Conservation (phyloP, 2,329 filamentous ascomycete genomes). For the Gyromitra esculenta region DNA sequence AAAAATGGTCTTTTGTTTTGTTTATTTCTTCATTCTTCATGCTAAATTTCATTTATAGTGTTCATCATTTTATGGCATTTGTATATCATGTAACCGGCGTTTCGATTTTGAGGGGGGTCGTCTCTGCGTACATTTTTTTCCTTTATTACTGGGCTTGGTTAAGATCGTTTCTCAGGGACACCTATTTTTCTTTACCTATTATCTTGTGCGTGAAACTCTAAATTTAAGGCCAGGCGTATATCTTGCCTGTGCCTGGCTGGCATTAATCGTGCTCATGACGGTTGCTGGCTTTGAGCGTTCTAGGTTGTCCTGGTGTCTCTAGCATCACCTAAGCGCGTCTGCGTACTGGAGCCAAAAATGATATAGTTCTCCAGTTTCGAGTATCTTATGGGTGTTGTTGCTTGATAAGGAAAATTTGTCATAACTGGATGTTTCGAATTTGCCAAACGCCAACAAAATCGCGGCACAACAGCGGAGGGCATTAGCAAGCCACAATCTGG, state of each 20-base stretch:
- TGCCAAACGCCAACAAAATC: conserved; percentile 25
- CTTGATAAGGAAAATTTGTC: neutral
- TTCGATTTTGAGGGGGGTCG: conserved; percentile 26
- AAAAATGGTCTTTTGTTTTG: neutral
- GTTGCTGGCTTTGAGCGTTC: neutral
- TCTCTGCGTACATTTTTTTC: conserved; percentile 10
- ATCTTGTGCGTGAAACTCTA: conserved; percentile 1
- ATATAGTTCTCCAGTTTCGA: neutral
- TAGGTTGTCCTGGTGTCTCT: neutral
- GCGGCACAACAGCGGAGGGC: conserved; percentile 9
- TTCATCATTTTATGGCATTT: conserved; percentile 15
- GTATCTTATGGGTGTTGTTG: neutral
- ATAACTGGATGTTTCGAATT: conserved; percentile 10
- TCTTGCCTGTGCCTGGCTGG: neutral
- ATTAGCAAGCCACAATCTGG: conserved; percentile 15
- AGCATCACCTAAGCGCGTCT: neutral
- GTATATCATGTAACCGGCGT: conserved; percentile 46
- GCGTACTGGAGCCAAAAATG: neutral
- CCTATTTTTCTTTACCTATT: conserved; percentile 7
- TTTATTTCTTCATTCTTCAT: neutral
- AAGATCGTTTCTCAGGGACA: conserved; percentile 2
- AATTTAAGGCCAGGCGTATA: conserved; percentile 10
- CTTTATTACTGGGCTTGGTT: conserved; percentile 19
- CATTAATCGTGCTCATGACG: conserved; percentile 14
- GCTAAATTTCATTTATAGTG: conserved; percentile 12